These are phyloP conservation scores for Penicillium bialowiezense DNA, from an alignment of 495 filamentous ascomycete species.

Conservation along the genomic window DNA sequence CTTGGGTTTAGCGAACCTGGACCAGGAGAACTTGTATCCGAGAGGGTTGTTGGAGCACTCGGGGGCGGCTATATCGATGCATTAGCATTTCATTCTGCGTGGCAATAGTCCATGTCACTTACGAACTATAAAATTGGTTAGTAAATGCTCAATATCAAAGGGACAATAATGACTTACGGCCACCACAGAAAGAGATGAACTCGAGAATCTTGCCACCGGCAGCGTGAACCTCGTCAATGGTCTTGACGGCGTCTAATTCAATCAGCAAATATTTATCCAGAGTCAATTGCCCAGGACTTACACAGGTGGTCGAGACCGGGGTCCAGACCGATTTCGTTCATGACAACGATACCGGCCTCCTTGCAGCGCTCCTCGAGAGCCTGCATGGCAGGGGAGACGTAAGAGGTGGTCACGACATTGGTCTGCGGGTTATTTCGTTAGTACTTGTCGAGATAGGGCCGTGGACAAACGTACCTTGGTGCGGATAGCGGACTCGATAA, in stretches of 20 bases:
- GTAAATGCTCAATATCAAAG: not conserved
- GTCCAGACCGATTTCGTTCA: conserved; percentile 93
- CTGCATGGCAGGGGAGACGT: conserved; percentile 88
- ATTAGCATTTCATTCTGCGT: not conserved
- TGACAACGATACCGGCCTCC: conserved; percentile 91
- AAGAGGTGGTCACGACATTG: conserved; percentile 94
- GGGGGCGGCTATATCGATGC: conserved; percentile 59
- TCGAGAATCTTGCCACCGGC: conserved; percentile 81
- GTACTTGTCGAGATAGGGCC: not conserved
- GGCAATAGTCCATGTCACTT: not conserved
- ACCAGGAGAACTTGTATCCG: conserved; percentile 95
- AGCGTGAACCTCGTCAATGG: conserved; percentile 73
- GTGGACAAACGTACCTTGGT: conserved; percentile 47
- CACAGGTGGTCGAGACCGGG: conserved; percentile 28
- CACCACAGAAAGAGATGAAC: conserved; percentile 89
- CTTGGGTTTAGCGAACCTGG: conserved; percentile 32
- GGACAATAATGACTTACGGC: conserved; percentile 23
- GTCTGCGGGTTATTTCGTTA: conserved; percentile 43
- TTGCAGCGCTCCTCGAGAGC: conserved; percentile 81
- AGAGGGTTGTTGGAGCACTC: conserved; percentile 87
- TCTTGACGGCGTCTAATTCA: conserved; percentile 82
- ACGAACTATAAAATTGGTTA: not conserved
- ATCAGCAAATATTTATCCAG: not conserved
- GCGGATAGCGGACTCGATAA: conserved; percentile 93
- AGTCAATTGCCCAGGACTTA: conserved; percentile 1